A percentile compares a stretch with the other conserved stretches of the same genome.
These are phyloP conservation scores for Candida albicans DNA, from an alignment of 1,139 yeast genomes.

Conservation along the genomic window DNA sequence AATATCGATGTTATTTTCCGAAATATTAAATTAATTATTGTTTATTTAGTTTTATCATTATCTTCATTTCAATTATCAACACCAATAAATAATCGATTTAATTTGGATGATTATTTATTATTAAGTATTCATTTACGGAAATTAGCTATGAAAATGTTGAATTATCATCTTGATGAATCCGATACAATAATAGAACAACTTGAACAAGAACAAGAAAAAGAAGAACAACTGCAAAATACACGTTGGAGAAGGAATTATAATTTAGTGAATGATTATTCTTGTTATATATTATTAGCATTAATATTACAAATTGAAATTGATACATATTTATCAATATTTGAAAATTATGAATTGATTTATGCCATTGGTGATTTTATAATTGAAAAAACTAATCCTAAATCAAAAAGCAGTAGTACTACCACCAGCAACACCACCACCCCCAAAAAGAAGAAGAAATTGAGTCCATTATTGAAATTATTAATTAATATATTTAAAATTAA, in stretches of 20 bases:
- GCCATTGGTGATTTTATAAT: slow-evolving; percentile 44
- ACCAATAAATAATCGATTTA: slow-evolving; percentile 13
- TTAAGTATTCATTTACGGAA: slow-evolving; percentile 41
- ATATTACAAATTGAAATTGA: slow-evolving; percentile 42
- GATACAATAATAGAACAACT: slow-evolving; percentile 28
- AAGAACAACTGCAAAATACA: slow-evolving; percentile 4
- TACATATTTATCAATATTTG: slow-evolving; percentile 39
- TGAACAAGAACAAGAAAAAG: slow-evolving; percentile 7
- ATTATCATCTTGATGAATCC: slow-evolving; percentile 44
- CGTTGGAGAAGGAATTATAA: not conserved
- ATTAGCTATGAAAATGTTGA: slow-evolving; percentile 34
- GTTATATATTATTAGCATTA: slow-evolving; percentile 29
- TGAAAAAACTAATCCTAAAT: slow-evolving; percentile 18
- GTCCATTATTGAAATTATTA: slow-evolving; percentile 23
- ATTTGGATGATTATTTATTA: slow-evolving; percentile 27
- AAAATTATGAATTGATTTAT: slow-evolving; percentile 42
- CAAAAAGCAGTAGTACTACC: too few relatives aligned
- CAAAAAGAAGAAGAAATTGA: slow-evolving; percentile 9
- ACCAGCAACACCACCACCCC: too few relatives aligned
- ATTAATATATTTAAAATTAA: slow-evolving; percentile 30
- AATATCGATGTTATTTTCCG: slow-evolving; percentile 7
- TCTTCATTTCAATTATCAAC: slow-evolving; percentile 24
- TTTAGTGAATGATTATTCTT: slow-evolving; percentile 23
- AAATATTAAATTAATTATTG: slow-evolving; percentile 27
- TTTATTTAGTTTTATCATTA: slow-evolving; percentile 28